Base-by-base conservation (phyloP, 352 stramenopile species). In the Saprolegnia diclina region DNA sequence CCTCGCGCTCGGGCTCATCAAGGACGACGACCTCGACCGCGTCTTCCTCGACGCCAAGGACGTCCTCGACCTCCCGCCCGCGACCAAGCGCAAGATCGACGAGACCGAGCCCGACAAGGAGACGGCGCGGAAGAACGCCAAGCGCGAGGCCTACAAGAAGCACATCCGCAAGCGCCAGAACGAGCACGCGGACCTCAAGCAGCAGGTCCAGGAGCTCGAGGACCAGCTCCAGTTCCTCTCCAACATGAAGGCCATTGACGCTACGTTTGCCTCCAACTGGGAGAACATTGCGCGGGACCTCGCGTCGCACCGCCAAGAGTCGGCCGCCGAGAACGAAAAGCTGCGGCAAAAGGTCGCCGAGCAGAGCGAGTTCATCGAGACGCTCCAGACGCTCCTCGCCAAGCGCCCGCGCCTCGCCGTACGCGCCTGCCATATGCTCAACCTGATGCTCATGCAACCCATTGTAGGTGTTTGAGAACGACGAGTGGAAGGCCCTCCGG, bases 121-220 rank as follows among this genome's bases (percentile, higher is more conserved):
- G n/a, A 45, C 48, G 18, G 63, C 63, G 13, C 32, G 63, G 7
- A 69, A 69, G 54, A n/a, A 24, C 21, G 63, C 63, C 10, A 69
- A 69, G 53, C 63, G 63, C 9, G 63, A 69, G 29, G 63, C 63
- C 5, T 69, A 69, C 63, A 69, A 69, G 63, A 69, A 69, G 52
- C 63, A 69, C 40, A 69, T 69, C 50, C 63, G 63, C 11, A 69
- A 69, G 38, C 63, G 63, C 10, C 63, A 69, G 63, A 40, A 52
- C 53, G 63, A 69, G 18, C 63, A 69, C 21, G 22, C 54, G 4
- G 63, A 69, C 3, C 53, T 69, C 6, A 69, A 69, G 26, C 42
- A 52, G 52, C 63, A 69, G 22, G 63, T 69, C 19, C 63, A 69
- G 45, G 42, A 69, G n/a, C 53, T 69, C 21, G 63, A 69, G 21